Evolutionary conservation across 768 basidiomycete genomes (phyloP), one percentile per base, ranked within the genome.

Genomic region (Lactifluus piperatus): DNA sequence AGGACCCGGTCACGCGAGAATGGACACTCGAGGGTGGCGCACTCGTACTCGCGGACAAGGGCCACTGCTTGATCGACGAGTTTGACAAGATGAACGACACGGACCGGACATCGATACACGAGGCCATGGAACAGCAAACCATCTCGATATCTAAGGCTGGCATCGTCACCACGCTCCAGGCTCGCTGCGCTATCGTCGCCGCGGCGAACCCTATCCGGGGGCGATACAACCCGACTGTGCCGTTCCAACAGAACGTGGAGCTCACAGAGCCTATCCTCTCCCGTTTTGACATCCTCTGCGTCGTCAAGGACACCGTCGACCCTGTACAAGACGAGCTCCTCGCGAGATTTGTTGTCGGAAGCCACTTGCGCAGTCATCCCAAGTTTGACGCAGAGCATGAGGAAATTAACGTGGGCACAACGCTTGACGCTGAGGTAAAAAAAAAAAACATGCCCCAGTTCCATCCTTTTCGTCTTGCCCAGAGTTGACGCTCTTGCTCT

Each of bases 61-160:
- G 97, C 13, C 91, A 88, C 27, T 98, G 97, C 69, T 77, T 98
- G 37, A 99, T 99, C 65, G 97, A 99, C 74, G 97, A 98, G 71
- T 98, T 99, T 71, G 97, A 99, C 77, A 99, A 99, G 78, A 99
- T 99, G 97, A 98, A 98, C 73, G 97, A 98, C 67, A 81, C 91
- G 16, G 95, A 99, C 71, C 80, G 95, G 66, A 98, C 94, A 16
- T 97, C 94, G 4, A 98, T 99, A 67, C 97, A 98, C 77, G 97
- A 99, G 71, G 97, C 97, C 1, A 99, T 99, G 97, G 97, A 99
- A 70, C 97, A 99, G 74, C 97, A 98, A 71, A 89, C 92, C 13
- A 99, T 99, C 65, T 98, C 97, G 4, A 98, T 99, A 67, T 93
- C 95, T 24, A 99, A 99, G 70, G 97, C 97, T 16, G 97, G 97